These are phyloP conservation scores for Phlebopus sp. DNA, from an alignment of 1,284 basidiomycete genomes.

Conservation along the genomic window DNA sequence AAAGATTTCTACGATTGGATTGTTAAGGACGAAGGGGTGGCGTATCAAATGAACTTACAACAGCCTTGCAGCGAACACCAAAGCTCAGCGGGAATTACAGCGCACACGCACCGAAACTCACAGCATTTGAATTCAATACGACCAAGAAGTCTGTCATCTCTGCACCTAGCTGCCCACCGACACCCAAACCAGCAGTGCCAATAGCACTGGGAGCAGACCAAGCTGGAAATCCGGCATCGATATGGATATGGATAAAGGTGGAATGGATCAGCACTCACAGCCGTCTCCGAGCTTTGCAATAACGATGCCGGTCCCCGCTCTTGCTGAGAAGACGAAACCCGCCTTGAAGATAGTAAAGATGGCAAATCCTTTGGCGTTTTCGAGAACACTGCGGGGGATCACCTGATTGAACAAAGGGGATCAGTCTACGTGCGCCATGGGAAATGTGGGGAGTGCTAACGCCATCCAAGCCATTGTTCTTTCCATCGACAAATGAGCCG, in stretches of 20 bases:
- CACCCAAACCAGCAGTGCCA: conserved; percentile 90
- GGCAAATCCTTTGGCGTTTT: conserved; percentile 81
- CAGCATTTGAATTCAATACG: conserved; percentile 82
- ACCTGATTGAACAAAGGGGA: conserved; percentile 35
- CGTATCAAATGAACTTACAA: conserved; percentile 43
- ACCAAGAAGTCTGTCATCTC: conserved; percentile 96
- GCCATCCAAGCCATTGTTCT: conserved; percentile 72
- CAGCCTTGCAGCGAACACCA: conserved; percentile 41
- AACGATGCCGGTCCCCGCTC: conserved; percentile 89
- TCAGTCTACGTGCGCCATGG: background rate
- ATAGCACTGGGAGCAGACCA: conserved; percentile 97
- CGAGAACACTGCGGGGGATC: conserved; percentile 64
- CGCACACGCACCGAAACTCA: conserved; percentile 38
- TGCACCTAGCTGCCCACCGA: conserved; percentile 82
- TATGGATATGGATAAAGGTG: background rate
- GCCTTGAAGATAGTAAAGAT: conserved; percentile 82
- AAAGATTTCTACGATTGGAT: conserved; percentile 65
- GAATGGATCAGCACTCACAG: conserved; percentile 48
- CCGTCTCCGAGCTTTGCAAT: conserved; percentile 86
- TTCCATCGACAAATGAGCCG: conserved; percentile 68
- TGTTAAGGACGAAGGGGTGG: conserved; percentile 8
- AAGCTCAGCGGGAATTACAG: conserved; percentile 6
- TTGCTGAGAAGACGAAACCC: conserved; percentile 72
- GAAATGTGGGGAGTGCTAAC: conserved; percentile 21
- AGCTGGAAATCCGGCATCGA: conserved; percentile 40